phyloP scores from a whole-genome alignment of 768 basidiomycete species.

The Cystoderma amianthinum region DNA sequence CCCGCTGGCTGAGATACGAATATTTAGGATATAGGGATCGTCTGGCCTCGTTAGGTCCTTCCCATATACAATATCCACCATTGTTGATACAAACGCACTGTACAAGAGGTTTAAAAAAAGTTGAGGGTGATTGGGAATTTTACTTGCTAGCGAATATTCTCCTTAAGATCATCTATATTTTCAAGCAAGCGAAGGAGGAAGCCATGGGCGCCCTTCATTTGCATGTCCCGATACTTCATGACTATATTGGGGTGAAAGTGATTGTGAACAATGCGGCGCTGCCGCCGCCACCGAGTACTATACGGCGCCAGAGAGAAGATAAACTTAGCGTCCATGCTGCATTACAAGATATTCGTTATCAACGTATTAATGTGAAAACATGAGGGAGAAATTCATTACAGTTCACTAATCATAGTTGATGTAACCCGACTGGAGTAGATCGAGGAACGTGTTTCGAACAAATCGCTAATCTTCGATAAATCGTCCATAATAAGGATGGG shows the following conservation, averaged over 20 bases:
- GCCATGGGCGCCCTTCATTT: slow-evolving; percentile 32
- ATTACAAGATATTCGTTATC: too few species aligned
- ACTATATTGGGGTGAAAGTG: slow-evolving; percentile 36
- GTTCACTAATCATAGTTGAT: too few species aligned
- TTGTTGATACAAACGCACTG: slow-evolving; percentile 36
- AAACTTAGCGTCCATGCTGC: slow-evolving; percentile 23
- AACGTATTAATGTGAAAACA: too few species aligned
- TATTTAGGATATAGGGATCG: slow-evolving; percentile 25
- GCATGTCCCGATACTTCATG: slow-evolving; percentile 34
- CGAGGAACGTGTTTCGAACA: too few species aligned
- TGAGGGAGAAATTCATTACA: too few species aligned
- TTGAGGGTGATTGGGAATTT: slow-evolving; percentile 1
- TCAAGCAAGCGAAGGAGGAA: slow-evolving; percentile 34
- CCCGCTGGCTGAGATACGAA: slow-evolving; percentile 18
- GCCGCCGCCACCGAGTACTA: slow-evolving; percentile 31
- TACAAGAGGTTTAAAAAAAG: slow-evolving; percentile 3
- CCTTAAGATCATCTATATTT: slow-evolving; percentile 20
- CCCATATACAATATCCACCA: slow-evolving; percentile 27
- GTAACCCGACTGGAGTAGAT: too few species aligned
- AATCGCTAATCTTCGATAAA: too few species aligned
- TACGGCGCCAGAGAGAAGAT: slow-evolving; percentile 41
- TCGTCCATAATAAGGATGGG: too few species aligned
- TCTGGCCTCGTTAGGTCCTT: slow-evolving; percentile 19
- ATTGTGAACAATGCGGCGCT: slow-evolving; percentile 43
- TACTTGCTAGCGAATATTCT: slow-evolving; percentile 13